Evolutionary conservation across 2,329 filamentous ascomycete genomes (phyloP).

Genomic region (Ceratocystis albifundus): DNA sequence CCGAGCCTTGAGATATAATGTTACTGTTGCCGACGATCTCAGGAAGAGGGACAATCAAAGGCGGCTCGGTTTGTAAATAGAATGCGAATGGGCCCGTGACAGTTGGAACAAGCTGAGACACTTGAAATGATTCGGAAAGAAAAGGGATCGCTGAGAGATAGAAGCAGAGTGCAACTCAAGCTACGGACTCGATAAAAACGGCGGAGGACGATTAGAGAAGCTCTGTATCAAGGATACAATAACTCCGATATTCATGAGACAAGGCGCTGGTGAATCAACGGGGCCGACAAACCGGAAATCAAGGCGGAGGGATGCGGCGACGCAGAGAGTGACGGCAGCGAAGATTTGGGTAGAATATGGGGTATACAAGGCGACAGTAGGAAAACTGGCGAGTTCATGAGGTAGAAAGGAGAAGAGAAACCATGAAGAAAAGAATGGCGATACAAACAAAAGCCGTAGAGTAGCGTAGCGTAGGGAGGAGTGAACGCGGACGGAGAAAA

Average conservation of each 20-base stretch:
- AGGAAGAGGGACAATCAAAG: neutral
- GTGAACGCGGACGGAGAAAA: neutral
- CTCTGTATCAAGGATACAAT: neutral
- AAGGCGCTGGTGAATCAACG: neutral
- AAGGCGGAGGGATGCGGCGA: neutral
- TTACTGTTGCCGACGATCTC: neutral
- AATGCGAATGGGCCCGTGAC: neutral
- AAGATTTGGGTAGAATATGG: neutral
- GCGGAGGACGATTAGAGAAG: neutral
- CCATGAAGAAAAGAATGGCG: neutral
- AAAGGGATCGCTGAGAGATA: neutral
- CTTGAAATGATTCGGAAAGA: neutral
- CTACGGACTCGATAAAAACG: neutral
- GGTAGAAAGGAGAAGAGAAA: neutral
- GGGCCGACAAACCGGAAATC: neutral
- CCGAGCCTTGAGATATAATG: neutral
- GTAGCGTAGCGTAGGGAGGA: neutral
- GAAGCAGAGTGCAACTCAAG: neutral
- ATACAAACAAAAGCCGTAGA: neutral
- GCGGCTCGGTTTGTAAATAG: neutral
- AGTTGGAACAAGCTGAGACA: neutral
- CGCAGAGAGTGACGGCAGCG: neutral
- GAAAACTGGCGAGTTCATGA: neutral
- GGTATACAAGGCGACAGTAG: neutral
- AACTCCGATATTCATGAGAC: neutral